A percentile compares a stretch with the other conserved stretches of the same genome.
Conservation (phyloP, 305 asterid genomes). For the Rubia occidens region DNA sequence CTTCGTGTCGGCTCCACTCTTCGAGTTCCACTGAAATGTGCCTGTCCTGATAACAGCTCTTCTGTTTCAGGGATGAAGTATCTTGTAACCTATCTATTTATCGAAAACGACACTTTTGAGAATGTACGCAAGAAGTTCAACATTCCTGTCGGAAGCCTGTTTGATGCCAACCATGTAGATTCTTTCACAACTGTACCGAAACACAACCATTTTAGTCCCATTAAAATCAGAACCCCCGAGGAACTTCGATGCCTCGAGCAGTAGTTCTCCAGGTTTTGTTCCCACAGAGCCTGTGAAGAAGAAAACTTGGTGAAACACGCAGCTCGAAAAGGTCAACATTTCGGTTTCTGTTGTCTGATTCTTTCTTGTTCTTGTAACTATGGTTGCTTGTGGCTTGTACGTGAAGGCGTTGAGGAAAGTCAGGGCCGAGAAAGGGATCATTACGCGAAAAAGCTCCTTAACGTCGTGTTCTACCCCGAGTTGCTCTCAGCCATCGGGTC, state of each 20-base stretch:
- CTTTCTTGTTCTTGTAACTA: slow-evolving; percentile 25
- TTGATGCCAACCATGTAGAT: slow-evolving; percentile 36
- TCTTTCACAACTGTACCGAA: slow-evolving; percentile 36
- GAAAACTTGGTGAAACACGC: slow-evolving; percentile 11
- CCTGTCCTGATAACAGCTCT: slow-evolving; percentile 40
- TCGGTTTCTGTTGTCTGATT: slow-evolving; percentile 36
- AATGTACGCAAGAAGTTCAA: slow-evolving; percentile 35
- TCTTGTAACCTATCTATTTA: slow-evolving; percentile 48
- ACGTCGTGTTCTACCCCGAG: slow-evolving; percentile 46
- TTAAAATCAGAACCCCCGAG: slow-evolving; percentile 36
- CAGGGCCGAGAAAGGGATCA: slow-evolving; percentile 21
- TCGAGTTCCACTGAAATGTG: slow-evolving; percentile 49
- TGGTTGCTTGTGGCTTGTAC: slow-evolving; percentile 37
- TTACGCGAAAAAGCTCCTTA: slow-evolving; percentile 22
- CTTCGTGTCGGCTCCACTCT: slow-evolving; percentile 30
- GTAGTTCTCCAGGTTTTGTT: slow-evolving; percentile 33
- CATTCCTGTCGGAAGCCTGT: slow-evolving; percentile 41
- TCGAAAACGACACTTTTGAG: slow-evolving; percentile 31
- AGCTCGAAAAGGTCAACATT: slow-evolving; percentile 31
- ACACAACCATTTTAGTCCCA: slow-evolving; percentile 56
- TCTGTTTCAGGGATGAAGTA: slow-evolving; percentile 23
- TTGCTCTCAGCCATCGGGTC: slow-evolving; percentile 31
- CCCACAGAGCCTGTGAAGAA: slow-evolving; percentile 32
- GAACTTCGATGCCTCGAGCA: slow-evolving; percentile 39
- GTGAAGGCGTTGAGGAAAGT: slow-evolving; percentile 32